phyloP scores from a whole-genome alignment of 1,139 yeast genomes.

The Debaryomyces nepalensis region DNA sequence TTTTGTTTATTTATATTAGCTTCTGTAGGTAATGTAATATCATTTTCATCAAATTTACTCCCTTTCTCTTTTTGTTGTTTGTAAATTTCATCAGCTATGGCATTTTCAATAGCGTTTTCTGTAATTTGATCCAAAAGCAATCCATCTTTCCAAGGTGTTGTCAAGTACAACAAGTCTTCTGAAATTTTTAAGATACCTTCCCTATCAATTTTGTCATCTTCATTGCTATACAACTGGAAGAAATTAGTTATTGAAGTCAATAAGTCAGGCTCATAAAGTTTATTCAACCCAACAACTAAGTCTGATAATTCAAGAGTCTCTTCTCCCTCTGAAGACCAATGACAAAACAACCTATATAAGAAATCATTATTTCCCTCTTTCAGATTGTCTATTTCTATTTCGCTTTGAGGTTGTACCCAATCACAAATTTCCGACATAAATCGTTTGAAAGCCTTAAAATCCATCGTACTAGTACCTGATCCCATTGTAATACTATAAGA shows the following conservation, averaged over 20 bases:
- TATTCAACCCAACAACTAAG: conserved; percentile 73
- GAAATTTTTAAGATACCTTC: conserved; percentile 84
- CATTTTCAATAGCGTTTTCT: conserved; percentile 61
- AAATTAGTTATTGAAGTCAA: conserved; percentile 81
- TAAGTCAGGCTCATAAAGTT: conserved; percentile 70
- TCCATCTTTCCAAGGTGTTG: conserved; percentile 84
- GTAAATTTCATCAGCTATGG: conserved; percentile 63
- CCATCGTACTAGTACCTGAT: conserved; percentile 72
- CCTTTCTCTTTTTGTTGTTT: conserved; percentile 31
- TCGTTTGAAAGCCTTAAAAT: conserved; percentile 66
- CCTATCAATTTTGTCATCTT: conserved; percentile 66
- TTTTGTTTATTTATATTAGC: conserved; percentile 64
- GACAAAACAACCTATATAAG: conserved; percentile 63
- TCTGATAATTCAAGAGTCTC: conserved; percentile 70
- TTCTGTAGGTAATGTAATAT: conserved; percentile 59
- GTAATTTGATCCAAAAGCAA: conserved; percentile 62
- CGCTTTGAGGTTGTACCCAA: conserved; percentile 57
- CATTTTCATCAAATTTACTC: conserved; percentile 24
- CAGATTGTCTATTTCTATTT: conserved; percentile 32
- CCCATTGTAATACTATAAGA: conserved; percentile 68
- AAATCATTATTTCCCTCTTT: conserved; percentile 42
- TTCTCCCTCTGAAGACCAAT: conserved; percentile 65
- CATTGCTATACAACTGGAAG: conserved; percentile 75
- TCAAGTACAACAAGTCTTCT: conserved; percentile 81
- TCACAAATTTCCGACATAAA: conserved; percentile 83